Evolutionary conservation across 176 grass and related monocot species (phyloP).

Genomic region (Phragmites australis): DNA sequence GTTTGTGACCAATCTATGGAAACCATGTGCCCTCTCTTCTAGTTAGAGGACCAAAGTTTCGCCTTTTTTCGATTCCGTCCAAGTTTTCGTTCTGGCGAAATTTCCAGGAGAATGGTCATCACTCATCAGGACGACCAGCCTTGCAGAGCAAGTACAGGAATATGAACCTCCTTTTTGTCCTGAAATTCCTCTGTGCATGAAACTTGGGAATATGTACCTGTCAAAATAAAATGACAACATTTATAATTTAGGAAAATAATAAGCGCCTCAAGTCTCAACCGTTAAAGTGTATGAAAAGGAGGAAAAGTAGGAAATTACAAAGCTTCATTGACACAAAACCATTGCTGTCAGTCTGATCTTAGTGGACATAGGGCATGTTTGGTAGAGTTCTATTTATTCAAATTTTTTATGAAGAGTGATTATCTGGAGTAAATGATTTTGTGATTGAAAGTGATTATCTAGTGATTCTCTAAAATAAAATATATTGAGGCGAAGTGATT

Average conservation of each 20-base stretch:
- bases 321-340: background rate
- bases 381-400: no score
- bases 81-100: background rate
- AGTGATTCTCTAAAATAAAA: no score
- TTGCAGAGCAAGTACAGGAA: background rate
- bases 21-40: constrained; percentile 1
- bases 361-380: no score
- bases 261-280: background rate
- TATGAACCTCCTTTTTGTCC: background rate
- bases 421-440: no score
- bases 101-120: background rate
- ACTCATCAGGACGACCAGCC: background rate
- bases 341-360: constrained; percentile 3
- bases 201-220: background rate
- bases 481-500: no score
- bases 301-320: background rate
- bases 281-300: background rate
- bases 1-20: background rate
- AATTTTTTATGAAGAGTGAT: no score
- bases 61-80: background rate
- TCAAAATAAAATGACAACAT: background rate
- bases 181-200: background rate
- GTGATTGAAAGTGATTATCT: no score
- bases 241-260: background rate
- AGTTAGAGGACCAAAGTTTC: background rate